These are phyloP conservation scores for Daedaleopsis sinensis DNA, from an alignment of 768 basidiomycete genomes.

Conservation along the genomic window DNA sequence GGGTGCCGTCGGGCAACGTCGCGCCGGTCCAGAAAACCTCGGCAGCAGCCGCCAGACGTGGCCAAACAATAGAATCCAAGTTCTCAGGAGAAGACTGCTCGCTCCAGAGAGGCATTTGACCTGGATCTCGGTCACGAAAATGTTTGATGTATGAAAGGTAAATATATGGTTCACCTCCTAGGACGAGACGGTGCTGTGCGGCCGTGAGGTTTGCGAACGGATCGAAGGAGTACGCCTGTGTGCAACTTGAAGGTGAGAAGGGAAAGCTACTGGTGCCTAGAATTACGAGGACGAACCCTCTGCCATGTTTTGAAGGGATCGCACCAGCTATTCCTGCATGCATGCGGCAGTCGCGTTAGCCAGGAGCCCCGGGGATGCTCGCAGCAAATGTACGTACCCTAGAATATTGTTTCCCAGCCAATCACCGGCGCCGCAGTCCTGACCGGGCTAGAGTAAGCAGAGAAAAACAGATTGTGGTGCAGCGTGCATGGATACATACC, in stretches of 20 bases:
- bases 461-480: not conserved
- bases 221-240: slow-evolving; percentile 69
- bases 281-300: slow-evolving; percentile 44
- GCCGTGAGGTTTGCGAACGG: slow-evolving; percentile 58
- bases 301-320: slow-evolving; percentile 85
- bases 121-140: slow-evolving; percentile 6
- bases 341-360: not conserved
- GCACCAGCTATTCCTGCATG: slow-evolving; percentile 63
- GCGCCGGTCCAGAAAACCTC: slow-evolving; percentile 79
- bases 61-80: slow-evolving; percentile 72
- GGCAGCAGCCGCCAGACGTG: slow-evolving; percentile 66
- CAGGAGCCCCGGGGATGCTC: not conserved
- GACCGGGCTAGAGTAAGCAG: not conserved
- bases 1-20: slow-evolving; percentile 35
- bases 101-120: slow-evolving; percentile 69
- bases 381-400: slow-evolving; percentile 26
- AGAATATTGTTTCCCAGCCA: slow-evolving; percentile 59
- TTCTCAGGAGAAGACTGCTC: slow-evolving; percentile 72
- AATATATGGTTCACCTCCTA: slow-evolving; percentile 53
- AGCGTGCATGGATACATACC: slow-evolving; percentile 30
- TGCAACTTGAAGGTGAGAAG: not conserved
- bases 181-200: slow-evolving; percentile 53
- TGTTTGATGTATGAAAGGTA: slow-evolving; percentile 53
- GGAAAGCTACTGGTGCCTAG: not conserved
- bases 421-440: slow-evolving; percentile 73